phyloP scores from a whole-genome alignment of 1,284 basidiomycete species.

The Puccinia polysora region DNA sequence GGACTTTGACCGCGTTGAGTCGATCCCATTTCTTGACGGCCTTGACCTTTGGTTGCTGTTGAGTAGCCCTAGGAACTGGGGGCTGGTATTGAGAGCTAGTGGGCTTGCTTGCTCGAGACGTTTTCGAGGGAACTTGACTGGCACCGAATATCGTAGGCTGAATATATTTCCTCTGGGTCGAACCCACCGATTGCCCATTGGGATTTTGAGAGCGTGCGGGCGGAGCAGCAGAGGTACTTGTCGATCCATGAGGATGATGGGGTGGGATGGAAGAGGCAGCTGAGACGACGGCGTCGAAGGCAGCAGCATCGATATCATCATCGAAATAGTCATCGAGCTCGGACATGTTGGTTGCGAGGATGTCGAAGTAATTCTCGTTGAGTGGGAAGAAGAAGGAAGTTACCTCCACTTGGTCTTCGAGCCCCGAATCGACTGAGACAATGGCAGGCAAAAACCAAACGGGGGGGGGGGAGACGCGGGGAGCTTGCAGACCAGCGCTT shows the following conservation, averaged over 20 bases:
- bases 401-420: too few relatives aligned
- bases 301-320: constrained; percentile 38
- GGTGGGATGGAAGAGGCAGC: not conserved
- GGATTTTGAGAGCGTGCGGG: not conserved
- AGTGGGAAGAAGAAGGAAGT: too few relatives aligned
- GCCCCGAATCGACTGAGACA: too few relatives aligned
- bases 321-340: constrained; percentile 34
- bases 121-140: constrained; percentile 19
- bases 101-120: not conserved
- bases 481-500: too few relatives aligned
- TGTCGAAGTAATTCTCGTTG: too few relatives aligned
- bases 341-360: constrained; percentile 24
- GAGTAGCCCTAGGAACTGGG: constrained; percentile 6
- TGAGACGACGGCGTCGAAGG: constrained; percentile 18
- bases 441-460: too few relatives aligned
- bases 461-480: too few relatives aligned
- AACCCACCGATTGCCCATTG: not conserved
- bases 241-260: not conserved
- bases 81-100: constrained; percentile 4
- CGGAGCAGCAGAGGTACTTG: not conserved
- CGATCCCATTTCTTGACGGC: constrained; percentile 29
- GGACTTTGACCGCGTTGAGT: constrained; percentile 8
- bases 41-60: constrained; percentile 18
- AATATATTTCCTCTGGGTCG: constrained; percentile 10
- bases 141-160: constrained; percentile 35